Conservation (phyloP, 2,329 filamentous ascomycete genomes). For the Chaetomium olivaceum region DNA sequence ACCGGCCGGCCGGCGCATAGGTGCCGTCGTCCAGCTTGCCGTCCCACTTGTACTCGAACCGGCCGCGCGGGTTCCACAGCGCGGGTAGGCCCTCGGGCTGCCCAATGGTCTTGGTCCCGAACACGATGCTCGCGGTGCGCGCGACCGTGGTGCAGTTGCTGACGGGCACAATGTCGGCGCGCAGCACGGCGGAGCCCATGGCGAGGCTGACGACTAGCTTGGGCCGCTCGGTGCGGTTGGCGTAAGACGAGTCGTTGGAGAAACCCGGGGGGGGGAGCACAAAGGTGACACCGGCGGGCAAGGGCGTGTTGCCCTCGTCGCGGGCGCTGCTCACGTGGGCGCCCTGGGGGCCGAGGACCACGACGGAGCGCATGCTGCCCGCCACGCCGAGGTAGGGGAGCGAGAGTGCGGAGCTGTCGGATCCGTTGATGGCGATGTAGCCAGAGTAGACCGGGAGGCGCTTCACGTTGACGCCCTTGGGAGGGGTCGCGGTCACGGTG, state of each 20-base stretch:
- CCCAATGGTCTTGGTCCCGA: conserved; percentile 47
- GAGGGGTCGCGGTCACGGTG: conserved; percentile 48
- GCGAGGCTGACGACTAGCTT: conserved; percentile 44
- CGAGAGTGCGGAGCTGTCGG: conserved; percentile 42
- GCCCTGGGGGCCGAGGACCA: conserved; percentile 37
- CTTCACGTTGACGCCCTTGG: conserved; percentile 40
- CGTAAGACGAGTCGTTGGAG: conserved; percentile 35
- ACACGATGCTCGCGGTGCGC: conserved; percentile 33
- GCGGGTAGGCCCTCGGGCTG: conserved; percentile 46
- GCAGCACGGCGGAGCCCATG: conserved; percentile 49
- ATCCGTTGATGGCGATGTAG: conserved; percentile 48
- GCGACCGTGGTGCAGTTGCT: conserved; percentile 32
- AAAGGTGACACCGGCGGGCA: conserved; percentile 43
- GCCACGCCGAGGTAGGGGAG: conserved; percentile 45
- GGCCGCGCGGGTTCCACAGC: conserved; percentile 40
- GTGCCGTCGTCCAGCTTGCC: conserved; percentile 49
- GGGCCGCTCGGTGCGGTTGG: conserved; percentile 40
- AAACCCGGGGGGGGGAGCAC: conserved; percentile 45
- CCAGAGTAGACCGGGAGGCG: conserved; percentile 52
- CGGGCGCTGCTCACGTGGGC: conserved; percentile 37
- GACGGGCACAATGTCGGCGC: conserved; percentile 48
- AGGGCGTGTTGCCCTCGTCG: conserved; percentile 27
- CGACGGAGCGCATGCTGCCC: conserved; percentile 41
- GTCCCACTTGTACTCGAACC: conserved; percentile 42
- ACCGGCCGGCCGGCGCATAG: conserved; percentile 51